A percentile compares a stretch with the other conserved stretches of the same genome.
Conservation (phyloP, 371 early-diverging fungal species). For the Thermomucor indicae-seudaticae region DNA sequence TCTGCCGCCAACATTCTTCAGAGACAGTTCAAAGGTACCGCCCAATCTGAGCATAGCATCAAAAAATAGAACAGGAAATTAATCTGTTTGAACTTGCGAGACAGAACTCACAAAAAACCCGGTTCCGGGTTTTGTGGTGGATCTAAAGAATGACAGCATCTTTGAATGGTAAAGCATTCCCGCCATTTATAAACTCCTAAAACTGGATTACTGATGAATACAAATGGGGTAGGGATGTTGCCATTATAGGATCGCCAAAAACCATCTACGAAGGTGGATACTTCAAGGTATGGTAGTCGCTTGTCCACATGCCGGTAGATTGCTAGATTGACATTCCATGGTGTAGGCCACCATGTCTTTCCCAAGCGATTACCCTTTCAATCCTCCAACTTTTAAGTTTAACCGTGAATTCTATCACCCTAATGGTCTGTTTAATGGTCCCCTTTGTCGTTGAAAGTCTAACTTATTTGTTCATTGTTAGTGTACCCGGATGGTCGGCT, state of each 20-base stretch:
- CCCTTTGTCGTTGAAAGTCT: neutral
- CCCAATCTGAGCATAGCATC: neutral
- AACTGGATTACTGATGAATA: neutral
- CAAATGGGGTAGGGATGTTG: constrained; percentile 58
- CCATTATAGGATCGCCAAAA: constrained; percentile 81
- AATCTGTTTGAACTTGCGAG: neutral
- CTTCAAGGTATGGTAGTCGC: constrained; percentile 68
- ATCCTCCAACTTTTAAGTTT: constrained; percentile 82
- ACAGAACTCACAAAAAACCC: constrained; percentile 55
- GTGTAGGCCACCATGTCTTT: constrained; percentile 55
- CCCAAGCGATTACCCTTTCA: constrained; percentile 53
- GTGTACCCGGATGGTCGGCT: constrained; percentile 77
- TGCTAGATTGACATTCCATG: neutral
- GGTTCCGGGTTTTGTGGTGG: constrained; percentile 72
- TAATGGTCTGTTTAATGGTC: constrained; percentile 65
- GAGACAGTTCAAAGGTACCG: constrained; percentile 52
- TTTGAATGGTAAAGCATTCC: constrained; percentile 48
- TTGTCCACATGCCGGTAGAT: constrained; percentile 41
- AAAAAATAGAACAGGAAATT: too few species aligned
- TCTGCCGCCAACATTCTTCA: constrained; percentile 52
- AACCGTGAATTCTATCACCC: constrained; percentile 73
- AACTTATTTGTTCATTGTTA: constrained; percentile 5
- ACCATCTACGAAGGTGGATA: constrained; percentile 90
- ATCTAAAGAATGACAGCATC: constrained; percentile 61
- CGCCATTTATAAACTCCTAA: neutral